phyloP scores from a whole-genome alignment of 2,329 filamentous ascomycete genomes.

The Aureobasidium zeae region DNA sequence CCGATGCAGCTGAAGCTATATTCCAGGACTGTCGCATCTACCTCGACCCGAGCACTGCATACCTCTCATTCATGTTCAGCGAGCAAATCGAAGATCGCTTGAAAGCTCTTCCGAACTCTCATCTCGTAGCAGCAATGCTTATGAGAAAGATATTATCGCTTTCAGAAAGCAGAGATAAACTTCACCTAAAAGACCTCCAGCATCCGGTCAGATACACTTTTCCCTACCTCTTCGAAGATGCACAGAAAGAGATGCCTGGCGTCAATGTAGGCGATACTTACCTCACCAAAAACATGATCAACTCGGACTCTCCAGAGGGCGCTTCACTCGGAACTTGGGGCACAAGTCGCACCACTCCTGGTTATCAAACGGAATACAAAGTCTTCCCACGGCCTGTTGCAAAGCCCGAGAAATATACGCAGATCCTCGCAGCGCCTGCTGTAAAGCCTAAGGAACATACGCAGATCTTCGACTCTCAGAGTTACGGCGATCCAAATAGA shows the following conservation, averaged over 20 bases:
- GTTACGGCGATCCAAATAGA: too few species aligned
- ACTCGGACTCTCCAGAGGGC: too few species aligned
- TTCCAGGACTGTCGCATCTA: slow-evolving; percentile 43
- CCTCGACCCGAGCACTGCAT: slow-evolving; percentile 32
- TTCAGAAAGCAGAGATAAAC: slow-evolving; percentile 38
- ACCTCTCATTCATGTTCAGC: slow-evolving; percentile 16
- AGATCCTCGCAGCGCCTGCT: neutral
- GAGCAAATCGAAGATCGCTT: slow-evolving; percentile 3
- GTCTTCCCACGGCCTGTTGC: neutral
- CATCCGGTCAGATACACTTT: slow-evolving; percentile 36
- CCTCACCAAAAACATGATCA: neutral
- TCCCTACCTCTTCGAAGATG: slow-evolving; percentile 22
- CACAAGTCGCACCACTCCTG: neutral
- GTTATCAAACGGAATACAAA: neutral
- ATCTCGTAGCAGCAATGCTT: slow-evolving; percentile 32
- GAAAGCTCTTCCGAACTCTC: neutral
- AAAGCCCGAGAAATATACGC: neutral
- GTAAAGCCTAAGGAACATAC: neutral
- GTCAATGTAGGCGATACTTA: neutral
- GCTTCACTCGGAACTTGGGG: neutral
- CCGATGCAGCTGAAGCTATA: slow-evolving; percentile 46
- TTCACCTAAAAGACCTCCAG: slow-evolving; percentile 37
- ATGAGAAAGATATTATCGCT: slow-evolving; percentile 42
- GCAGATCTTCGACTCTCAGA: neutral
- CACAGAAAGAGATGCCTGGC: neutral